phyloP scores from a whole-genome alignment of 345 rosid species.

The Boechera stricta region DNA sequence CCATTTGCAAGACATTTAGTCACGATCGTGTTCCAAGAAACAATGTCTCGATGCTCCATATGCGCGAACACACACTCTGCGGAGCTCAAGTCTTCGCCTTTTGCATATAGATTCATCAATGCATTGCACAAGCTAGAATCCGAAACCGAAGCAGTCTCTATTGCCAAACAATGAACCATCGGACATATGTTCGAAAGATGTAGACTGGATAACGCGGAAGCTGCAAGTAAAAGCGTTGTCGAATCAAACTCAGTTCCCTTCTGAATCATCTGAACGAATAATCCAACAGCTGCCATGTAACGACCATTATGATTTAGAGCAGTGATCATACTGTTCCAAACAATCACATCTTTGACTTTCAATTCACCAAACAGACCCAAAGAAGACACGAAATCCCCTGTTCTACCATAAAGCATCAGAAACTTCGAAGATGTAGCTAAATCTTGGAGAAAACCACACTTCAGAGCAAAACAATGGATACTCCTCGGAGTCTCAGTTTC shows the following conservation, averaged over 20 bases:
- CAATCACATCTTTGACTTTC: slow-evolving; percentile 54
- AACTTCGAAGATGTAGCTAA: slow-evolving; percentile 55
- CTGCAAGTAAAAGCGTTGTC: slow-evolving; percentile 56
- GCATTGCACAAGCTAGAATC: slow-evolving; percentile 58
- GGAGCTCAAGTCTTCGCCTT: slow-evolving; percentile 57
- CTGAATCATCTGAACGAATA: slow-evolving; percentile 51
- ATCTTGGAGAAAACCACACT: slow-evolving; percentile 58
- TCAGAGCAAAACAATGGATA: slow-evolving; percentile 63
- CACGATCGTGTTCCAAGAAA: slow-evolving; percentile 71
- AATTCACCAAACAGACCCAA: slow-evolving; percentile 52
- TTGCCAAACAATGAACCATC: slow-evolving; percentile 52
- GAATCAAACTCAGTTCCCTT: slow-evolving; percentile 58
- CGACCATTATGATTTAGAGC: slow-evolving; percentile 51
- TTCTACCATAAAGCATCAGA: slow-evolving; percentile 56
- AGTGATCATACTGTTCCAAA: slow-evolving; percentile 68
- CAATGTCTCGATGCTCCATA: slow-evolving; percentile 52
- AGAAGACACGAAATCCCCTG: slow-evolving; percentile 45
- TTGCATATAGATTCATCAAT: slow-evolving; percentile 62
- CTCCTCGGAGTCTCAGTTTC: slow-evolving; percentile 29
- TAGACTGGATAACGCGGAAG: slow-evolving; percentile 45
- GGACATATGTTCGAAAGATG: slow-evolving; percentile 41
- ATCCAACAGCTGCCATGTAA: slow-evolving; percentile 44
- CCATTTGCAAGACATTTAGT: slow-evolving; percentile 56
- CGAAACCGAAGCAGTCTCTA: slow-evolving; percentile 52
- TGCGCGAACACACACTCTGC: slow-evolving; percentile 49